These are phyloP conservation scores for Mycosphaerella arachidis DNA, from an alignment of 2,329 filamentous ascomycete species.

Conservation along the genomic window DNA sequence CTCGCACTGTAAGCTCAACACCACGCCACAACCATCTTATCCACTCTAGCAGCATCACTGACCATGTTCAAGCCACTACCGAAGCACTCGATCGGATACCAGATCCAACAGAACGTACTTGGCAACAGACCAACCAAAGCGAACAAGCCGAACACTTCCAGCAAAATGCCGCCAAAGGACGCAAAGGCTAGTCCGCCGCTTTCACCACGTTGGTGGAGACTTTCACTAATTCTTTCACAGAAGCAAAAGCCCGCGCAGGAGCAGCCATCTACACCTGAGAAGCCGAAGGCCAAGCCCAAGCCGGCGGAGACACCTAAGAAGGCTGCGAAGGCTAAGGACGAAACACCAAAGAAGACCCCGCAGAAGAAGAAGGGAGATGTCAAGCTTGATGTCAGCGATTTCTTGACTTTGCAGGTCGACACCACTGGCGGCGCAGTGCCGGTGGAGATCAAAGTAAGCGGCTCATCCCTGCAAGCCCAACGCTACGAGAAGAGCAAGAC, in stretches of 20 bases:
- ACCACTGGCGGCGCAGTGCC: conserved; percentile 15
- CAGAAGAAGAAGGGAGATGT: conserved; percentile 14
- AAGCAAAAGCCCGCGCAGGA: conserved; percentile 9
- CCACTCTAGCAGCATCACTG: not conserved
- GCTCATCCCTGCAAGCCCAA: conserved; percentile 18
- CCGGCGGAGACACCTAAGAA: conserved; percentile 8
- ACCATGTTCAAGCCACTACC: not conserved
- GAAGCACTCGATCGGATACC: not conserved
- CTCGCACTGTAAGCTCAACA: not conserved
- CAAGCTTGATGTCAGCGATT: conserved; percentile 14
- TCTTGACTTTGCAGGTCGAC: conserved; percentile 15
- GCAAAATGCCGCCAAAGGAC: conserved; percentile 22
- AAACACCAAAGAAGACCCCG: conserved; percentile 13
- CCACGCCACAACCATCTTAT: not conserved
- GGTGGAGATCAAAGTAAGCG: conserved; percentile 26
- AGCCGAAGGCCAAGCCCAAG: conserved; percentile 13
- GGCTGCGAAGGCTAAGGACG: not conserved
- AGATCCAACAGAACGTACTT: not conserved
- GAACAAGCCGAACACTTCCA: not conserved
- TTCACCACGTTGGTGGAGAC: not conserved
- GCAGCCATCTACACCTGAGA: conserved; percentile 14
- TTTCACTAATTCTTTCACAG: not conserved
- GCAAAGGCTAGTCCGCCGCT: conserved; percentile 11
- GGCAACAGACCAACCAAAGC: not conserved
- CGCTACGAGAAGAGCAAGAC: conserved; percentile 19